Conservation (phyloP, 164 flowering plant genomes). For the Macadamia tetraphylla region DNA sequence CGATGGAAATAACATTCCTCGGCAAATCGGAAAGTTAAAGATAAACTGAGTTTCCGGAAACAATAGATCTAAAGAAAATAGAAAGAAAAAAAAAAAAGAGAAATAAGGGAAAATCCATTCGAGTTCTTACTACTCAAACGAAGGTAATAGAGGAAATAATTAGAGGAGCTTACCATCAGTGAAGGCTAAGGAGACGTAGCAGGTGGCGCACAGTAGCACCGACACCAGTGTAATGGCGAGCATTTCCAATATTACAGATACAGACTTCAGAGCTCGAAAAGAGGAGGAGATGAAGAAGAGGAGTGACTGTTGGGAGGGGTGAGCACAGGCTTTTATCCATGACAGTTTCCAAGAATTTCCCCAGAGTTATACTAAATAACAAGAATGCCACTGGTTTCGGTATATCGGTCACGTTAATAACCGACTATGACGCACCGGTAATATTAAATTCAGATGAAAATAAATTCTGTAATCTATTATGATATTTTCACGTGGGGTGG, state of each 20-base stretch:
- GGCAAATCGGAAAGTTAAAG: neutral
- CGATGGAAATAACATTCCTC: too few species aligned
- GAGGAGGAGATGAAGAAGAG: neutral
- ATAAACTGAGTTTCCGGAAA: neutral
- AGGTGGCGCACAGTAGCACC: conserved; percentile 32
- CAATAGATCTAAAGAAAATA: neutral
- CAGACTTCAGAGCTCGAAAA: neutral
- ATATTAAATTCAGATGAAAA: neutral
- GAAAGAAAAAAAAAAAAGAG: neutral
- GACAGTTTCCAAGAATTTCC: neutral
- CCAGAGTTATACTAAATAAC: conserved; percentile 9
- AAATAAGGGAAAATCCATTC: neutral
- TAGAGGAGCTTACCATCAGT: conserved; percentile 35
- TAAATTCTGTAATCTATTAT: neutral
- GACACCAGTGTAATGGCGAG: conserved; percentile 19
- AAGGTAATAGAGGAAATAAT: neutral
- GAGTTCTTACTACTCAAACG: neutral
- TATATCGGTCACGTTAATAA: too few species aligned
- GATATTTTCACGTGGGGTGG: neutral
- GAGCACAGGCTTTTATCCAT: conserved; percentile 17
- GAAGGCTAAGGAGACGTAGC: conserved; percentile 21
- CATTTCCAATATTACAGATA: conserved; percentile 6
- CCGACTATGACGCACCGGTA: too few species aligned
- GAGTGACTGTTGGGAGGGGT: neutral
- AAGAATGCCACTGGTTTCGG: conserved; percentile 8